Evolutionary conservation across 2,329 filamentous ascomycete species (phyloP).

Genomic region (Diaporthe sp.): DNA sequence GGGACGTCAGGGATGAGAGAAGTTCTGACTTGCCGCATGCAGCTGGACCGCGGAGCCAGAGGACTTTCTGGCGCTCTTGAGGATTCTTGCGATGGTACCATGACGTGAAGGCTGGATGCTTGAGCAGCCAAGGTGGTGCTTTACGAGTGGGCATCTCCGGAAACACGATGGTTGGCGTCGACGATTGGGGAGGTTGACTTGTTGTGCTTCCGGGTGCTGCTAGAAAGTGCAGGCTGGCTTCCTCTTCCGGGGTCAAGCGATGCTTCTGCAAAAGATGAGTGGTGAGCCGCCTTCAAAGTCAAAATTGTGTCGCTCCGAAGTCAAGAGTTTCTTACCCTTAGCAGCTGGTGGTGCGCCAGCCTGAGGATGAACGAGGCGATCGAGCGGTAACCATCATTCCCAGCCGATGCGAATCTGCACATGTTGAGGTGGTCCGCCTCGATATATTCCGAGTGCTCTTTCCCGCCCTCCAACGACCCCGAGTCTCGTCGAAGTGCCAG

Average conservation of each 20-base stretch:
- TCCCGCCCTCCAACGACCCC: constrained; percentile 49
- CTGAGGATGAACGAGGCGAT: constrained; percentile 44
- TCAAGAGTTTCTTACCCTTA: constrained; percentile 41
- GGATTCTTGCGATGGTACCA: constrained; percentile 50
- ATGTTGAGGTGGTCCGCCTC: constrained; percentile 57
- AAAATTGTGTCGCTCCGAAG: too few species aligned
- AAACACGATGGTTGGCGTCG: constrained; percentile 34
- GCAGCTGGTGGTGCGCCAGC: constrained; percentile 46
- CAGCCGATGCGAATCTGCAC: constrained; percentile 54
- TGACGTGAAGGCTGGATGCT: constrained; percentile 49
- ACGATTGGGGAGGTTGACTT: not conserved
- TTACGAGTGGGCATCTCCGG: constrained; percentile 45
- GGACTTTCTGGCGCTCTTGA: constrained; percentile 46
- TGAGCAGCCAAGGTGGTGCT: constrained; percentile 51
- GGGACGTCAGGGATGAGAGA: constrained; percentile 47
- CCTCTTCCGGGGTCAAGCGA: not conserved
- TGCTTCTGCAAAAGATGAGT: not conserved
- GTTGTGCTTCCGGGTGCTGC: constrained; percentile 42
- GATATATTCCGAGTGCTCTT: constrained; percentile 51
- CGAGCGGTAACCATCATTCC: constrained; percentile 48
- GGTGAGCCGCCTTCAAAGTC: not conserved
- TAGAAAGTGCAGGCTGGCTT: constrained; percentile 45
- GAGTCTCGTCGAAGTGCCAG: constrained; percentile 46
- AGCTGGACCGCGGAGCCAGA: constrained; percentile 51
- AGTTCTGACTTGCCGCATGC: constrained; percentile 52